Conservation (phyloP, 192 early-diverging fungal genomes). For the Bifiguratus adelaidae region DNA sequence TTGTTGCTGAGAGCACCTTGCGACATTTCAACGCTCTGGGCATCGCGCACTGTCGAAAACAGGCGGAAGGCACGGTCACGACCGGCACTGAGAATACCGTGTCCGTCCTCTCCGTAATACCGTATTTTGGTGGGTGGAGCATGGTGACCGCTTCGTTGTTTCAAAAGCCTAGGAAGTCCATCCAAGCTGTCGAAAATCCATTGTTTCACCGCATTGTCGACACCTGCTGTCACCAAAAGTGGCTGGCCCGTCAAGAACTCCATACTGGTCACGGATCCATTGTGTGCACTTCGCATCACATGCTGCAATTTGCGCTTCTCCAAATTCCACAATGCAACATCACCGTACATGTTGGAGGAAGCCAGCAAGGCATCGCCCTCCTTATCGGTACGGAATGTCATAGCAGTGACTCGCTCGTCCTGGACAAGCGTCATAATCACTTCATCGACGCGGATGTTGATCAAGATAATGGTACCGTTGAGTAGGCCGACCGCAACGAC, state of each 20-base stretch:
- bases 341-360: slow-evolving; percentile 75
- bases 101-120: slow-evolving; percentile 66
- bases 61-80: slow-evolving; percentile 73
- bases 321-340: slow-evolving; percentile 91
- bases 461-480: slow-evolving; percentile 75
- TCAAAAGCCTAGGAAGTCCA: slow-evolving; percentile 70
- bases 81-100: slow-evolving; percentile 68
- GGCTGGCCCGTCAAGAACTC: slow-evolving; percentile 81
- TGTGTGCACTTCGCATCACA: slow-evolving; percentile 81
- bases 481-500: slow-evolving; percentile 86
- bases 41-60: slow-evolving; percentile 80
- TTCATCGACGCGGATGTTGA: slow-evolving; percentile 79
- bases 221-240: slow-evolving; percentile 74
- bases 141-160: slow-evolving; percentile 78
- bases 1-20: slow-evolving; percentile 63
- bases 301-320: slow-evolving; percentile 60
- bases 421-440: slow-evolving; percentile 71
- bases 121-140: slow-evolving; percentile 71
- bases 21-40: slow-evolving; percentile 78
- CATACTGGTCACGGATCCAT: slow-evolving; percentile 59
- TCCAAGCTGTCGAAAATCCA: slow-evolving; percentile 92
- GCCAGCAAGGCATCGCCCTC: slow-evolving; percentile 87
- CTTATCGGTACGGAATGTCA: slow-evolving; percentile 81
- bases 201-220: slow-evolving; percentile 91
- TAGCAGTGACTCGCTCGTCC: slow-evolving; percentile 79